These are phyloP conservation scores for Suhomyces prunicola DNA, from an alignment of 805 yeast species.

Conservation along the genomic window DNA sequence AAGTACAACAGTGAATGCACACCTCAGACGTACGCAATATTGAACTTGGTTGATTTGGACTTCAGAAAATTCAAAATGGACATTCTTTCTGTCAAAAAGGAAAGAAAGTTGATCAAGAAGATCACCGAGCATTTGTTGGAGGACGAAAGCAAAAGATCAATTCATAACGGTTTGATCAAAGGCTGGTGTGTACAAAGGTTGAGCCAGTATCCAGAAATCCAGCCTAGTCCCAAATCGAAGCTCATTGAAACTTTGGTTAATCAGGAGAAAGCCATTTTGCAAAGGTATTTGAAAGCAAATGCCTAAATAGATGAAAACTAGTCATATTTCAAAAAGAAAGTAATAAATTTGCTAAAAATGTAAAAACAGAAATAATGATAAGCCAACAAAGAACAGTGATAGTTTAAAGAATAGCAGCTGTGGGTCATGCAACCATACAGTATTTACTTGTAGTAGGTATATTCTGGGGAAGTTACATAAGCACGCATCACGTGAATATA, in stretches of 20 bases:
- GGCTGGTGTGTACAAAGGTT: conserved; percentile 28
- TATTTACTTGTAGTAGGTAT: no score
- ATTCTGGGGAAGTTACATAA: not conserved
- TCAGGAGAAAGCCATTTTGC: conserved; percentile 27
- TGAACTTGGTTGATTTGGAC: conserved; percentile 26
- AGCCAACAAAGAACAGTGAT: not conserved
- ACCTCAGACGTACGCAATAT: conserved; percentile 39
- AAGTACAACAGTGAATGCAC: conserved; percentile 43
- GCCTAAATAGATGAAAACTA: not conserved
- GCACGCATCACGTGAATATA: not conserved
- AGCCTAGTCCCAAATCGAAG: conserved; percentile 7
- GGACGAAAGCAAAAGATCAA: conserved; percentile 4
- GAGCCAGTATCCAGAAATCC: conserved; percentile 13
- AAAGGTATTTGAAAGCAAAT: conserved; percentile 5
- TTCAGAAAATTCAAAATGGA: conserved; percentile 24
- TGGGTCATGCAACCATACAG: no score
- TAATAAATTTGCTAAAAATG: conserved; percentile 3
- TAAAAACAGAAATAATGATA: not conserved
- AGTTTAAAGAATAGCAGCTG: not conserved
- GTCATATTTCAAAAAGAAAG: not conserved
- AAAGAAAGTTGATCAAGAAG: conserved; percentile 18
- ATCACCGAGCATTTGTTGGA: conserved; percentile 17
- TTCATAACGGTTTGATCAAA: conserved; percentile 11
- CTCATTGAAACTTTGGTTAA: conserved; percentile 16
- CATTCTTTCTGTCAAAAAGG: conserved; percentile 16